Base-by-base conservation (phyloP, 345 rosid species). In the Isatis tinctoria region DNA sequence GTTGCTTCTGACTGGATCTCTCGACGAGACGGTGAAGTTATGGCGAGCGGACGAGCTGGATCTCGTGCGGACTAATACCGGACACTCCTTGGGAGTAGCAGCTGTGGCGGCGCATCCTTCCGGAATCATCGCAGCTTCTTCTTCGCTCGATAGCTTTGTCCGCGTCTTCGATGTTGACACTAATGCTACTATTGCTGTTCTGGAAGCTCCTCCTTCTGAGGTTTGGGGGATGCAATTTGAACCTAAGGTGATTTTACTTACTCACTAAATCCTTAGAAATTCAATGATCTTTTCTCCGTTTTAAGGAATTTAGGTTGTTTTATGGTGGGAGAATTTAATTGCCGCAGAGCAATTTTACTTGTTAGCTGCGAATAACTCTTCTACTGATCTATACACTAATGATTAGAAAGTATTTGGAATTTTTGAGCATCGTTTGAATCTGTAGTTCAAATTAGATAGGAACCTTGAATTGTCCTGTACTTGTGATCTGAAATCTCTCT, bases 211-310 rank as follows among this genome's bases (percentile, higher is more conserved):
- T 9, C 98, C 99, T 8, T 90, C 98, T 13, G 98, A 95, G 81
- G 94, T 92, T 59, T 92, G 98, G 98, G 96, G 95, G 70, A 84
- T 95, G 99, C 88, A 86, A 80, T 95, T 95, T 74, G 84, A 92
- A 71, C 92, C 99, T 58, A 87, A 82, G 99, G 99, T 92, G 61
- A 30, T 1, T 51, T 11, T 24, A 8, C 66, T 20, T 0, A 12
- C 10, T 36, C 60, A 14, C 0, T 20, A 13, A 58, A 45, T 56
- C 70, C 3, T 14, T 14, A 35, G n/a, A 10, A 30, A n/a, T 14
- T 40, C 3, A 51, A 14, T 49, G 6, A 17, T 20, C 0, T 20
- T 24, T n/a, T 28, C 26, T 41, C 27, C 20, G 28, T 2, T 57
- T 16, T 10, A 1, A 68, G 30, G 52, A 12, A 33, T 33, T 57